Percentiles rank a stretch among this genome's conserved stretches.
Evolutionary conservation across 495 filamentous ascomycete genomes (phyloP).

Genomic region (Neurospora sp.): DNA sequence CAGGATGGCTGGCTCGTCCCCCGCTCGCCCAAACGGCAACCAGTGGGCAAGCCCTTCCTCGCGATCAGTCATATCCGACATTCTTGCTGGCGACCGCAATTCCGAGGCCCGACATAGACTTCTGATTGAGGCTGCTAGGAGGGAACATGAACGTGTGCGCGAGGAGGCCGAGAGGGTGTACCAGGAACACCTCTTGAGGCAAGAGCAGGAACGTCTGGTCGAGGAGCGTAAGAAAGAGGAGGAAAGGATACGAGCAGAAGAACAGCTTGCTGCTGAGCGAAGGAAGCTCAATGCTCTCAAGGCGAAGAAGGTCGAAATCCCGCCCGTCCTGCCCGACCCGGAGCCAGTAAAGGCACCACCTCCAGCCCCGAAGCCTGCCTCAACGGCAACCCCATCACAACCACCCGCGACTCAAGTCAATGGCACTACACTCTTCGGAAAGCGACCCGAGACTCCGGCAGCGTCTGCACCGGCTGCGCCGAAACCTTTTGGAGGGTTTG

Average conservation of each 20-base stretch:
- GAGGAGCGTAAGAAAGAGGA: conserved; percentile 42
- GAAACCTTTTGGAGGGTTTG: neutral
- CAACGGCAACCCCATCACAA: conserved; percentile 3
- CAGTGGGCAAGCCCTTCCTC: conserved; percentile 25
- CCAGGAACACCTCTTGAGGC: conserved; percentile 34
- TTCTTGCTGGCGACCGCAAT: conserved; percentile 31
- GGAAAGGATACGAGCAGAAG: conserved; percentile 39
- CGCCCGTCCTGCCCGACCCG: conserved; percentile 27
- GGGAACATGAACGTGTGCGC: conserved; percentile 53
- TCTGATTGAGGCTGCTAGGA: conserved; percentile 52
- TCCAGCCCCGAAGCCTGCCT: neutral
- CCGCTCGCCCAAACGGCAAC: conserved; percentile 22
- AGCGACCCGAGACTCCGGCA: neutral
- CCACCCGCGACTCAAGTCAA: neutral
- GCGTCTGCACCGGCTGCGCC: neutral
- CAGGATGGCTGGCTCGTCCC: conserved; percentile 31
- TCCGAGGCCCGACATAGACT: conserved; percentile 43
- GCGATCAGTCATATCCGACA: conserved; percentile 23
- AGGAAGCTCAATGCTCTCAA: conserved; percentile 32
- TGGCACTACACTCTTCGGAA: conserved; percentile 1
- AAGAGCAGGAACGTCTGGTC: conserved; percentile 35
- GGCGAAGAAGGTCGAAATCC: conserved; percentile 31
- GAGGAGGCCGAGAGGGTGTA: conserved; percentile 45
- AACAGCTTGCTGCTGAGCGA: conserved; percentile 31
- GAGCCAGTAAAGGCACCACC: conserved; percentile 9